A percentile compares a stretch with the other conserved stretches of the same genome.
Conservation (phyloP, 257 asterid genomes). For the Craterostigma plantagineum region DNA sequence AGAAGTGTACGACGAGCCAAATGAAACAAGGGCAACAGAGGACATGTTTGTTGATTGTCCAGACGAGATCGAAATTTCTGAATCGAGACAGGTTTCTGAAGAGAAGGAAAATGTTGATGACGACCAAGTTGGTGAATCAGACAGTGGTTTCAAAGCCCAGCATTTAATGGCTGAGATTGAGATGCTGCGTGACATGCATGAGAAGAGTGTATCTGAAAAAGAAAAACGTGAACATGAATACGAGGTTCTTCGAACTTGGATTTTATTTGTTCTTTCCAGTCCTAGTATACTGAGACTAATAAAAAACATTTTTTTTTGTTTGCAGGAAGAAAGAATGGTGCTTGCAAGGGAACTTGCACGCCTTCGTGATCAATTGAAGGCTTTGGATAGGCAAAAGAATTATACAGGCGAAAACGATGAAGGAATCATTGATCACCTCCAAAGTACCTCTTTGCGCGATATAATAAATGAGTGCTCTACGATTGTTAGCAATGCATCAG, state of each 20-base stretch:
- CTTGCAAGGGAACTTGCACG: conserved; percentile 29
- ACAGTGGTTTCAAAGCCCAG: conserved; percentile 26
- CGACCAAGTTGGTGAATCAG: conserved; percentile 22
- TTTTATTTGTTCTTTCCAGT: conserved; percentile 6
- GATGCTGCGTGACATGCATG: conserved; percentile 35
- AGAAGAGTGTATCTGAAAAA: conserved; percentile 36
- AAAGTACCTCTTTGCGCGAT: conserved; percentile 30
- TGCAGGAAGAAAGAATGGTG: conserved; percentile 52
- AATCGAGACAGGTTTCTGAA: conserved; percentile 34
- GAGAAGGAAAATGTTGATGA: conserved; percentile 26
- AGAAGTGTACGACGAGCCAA: conserved; percentile 16
- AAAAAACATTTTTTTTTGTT: conserved; percentile 9
- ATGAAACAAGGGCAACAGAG: conserved; percentile 28
- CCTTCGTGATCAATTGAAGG: conserved; percentile 29
- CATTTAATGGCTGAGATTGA: conserved; percentile 43
- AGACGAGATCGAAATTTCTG: conserved; percentile 73
- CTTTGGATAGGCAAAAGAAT: conserved; percentile 14
- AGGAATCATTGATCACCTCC: conserved; percentile 9
- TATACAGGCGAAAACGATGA: conserved; percentile 16
- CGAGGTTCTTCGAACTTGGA: conserved; percentile 33
- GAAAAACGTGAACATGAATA: conserved; percentile 25
- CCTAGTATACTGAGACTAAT: conserved; percentile 8
- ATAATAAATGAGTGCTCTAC: conserved; percentile 35
- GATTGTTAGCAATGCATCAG: conserved; percentile 18
- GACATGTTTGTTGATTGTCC: conserved; percentile 92